Base-by-base conservation (phyloP, 805 yeast species). In the Lipomyces yamadae region DNA sequence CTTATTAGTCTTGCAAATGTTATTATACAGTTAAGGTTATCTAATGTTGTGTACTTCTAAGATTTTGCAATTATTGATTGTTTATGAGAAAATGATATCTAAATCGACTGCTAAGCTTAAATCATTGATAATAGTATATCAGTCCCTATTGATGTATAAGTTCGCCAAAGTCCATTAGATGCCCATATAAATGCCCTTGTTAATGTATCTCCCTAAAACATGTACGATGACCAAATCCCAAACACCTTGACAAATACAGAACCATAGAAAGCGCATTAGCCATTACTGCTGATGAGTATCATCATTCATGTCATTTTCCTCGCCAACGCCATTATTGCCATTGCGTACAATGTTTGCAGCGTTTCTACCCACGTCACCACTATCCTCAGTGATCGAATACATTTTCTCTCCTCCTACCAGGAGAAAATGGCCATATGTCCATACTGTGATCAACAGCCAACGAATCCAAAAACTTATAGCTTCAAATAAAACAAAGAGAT, bases 381-480 rank as follows among this genome's bases (percentile, higher is more conserved):
- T n/a, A 18, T 56, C 55, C 8, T n/a, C 11, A 10, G 55, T 4
- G 18, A 24, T 15, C 15, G 29, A 10, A 18, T n/a, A 5, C 34
- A 52, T 52, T 52, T 52, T 52, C 55, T 52, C 55, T 4, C n/a
- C 34, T 52, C 34, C 15, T 11, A 52, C 8, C 8, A 52, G 34
- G 8, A 52, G 55, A 56, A 56, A 56, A 24, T 39, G 30, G 29
- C 30, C 48, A 33, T 33, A 56, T 13, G 48, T 30, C 59, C 59
- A 56, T 2, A 56, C 32, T 35, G 59, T 33, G 15, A 56, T 33
- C 5, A 56, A n/a, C n/a, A 56, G 13, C 42, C 48, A 56, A 32
- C 34, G 48, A 56, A 56, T 29, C 59, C 59, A 56, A n/a, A 56
- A 56, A 10, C 32, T 29, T 13, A 34, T 10, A 11, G 59, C 59